A percentile compares a stretch with the other conserved stretches of the same genome.
Evolutionary conservation across 805 yeast genomes (phyloP).

Genomic region (Suhomyces xylopsoci): DNA sequence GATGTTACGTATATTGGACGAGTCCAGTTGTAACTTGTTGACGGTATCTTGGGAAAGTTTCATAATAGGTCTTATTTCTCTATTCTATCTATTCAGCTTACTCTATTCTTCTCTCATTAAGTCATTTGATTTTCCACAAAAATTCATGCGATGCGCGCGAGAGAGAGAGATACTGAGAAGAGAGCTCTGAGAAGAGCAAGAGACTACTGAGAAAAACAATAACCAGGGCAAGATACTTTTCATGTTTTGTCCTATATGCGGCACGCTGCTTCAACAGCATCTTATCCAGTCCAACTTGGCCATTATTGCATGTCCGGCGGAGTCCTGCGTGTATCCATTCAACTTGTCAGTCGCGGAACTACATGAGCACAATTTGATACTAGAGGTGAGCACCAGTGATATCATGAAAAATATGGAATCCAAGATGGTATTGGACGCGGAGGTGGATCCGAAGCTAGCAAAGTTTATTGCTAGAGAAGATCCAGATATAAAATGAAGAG

Average conservation of each 20-base stretch:
- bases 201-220: no score
- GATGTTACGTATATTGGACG: conserved; percentile 75
- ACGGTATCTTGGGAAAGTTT: conserved; percentile 64
- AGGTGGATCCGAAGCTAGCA: conserved; percentile 24
- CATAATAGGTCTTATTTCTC: conserved; percentile 25
- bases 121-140: neutral
- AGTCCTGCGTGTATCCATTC: conserved; percentile 31
- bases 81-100: no score
- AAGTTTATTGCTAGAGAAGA: conserved; percentile 23
- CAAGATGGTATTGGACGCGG: conserved; percentile 22
- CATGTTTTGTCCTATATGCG: conserved; percentile 30
- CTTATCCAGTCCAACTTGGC: conserved; percentile 26
- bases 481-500: conserved; percentile 10
- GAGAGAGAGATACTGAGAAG: neutral
- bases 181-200: no score
- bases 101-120: neutral
- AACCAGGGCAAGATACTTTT: no score
- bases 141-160: neutral
- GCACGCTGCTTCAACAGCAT: conserved; percentile 20
- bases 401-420: conserved; percentile 24
- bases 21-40: conserved; percentile 62
- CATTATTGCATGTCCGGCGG: conserved; percentile 27
- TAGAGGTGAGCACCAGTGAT: conserved; percentile 18
- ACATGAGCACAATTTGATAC: conserved; percentile 20
- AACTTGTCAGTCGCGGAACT: conserved; percentile 28